Evolutionary conservation across 768 basidiomycete genomes (phyloP).

Genomic region (Amanita thiersii): DNA sequence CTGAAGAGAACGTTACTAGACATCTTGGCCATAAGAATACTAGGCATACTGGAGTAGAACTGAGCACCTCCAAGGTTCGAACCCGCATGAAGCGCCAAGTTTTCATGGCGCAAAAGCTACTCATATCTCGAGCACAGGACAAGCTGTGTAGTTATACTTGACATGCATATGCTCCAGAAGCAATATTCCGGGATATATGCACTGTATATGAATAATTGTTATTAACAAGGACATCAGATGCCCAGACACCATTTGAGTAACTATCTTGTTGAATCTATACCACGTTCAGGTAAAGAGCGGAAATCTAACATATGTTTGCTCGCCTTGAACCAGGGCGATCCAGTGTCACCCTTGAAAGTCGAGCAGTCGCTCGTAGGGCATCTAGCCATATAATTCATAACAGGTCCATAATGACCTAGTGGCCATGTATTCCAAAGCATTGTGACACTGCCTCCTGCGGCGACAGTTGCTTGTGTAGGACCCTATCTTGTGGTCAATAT

Average conservation of each 20-base stretch:
- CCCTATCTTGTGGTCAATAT: conserved; percentile 15
- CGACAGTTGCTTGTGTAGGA: conserved; percentile 25
- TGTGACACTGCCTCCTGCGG: conserved; percentile 25
- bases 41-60: conserved; percentile 29
- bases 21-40: neutral
- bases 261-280: conserved; percentile 27
- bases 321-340: conserved; percentile 33
- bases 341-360: conserved; percentile 25
- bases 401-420: conserved; percentile 28
- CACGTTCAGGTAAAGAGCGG: neutral
- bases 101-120: conserved; percentile 29
- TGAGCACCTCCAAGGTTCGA: conserved; percentile 25
- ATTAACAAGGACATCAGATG: conserved; percentile 27
- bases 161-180: conserved; percentile 27
- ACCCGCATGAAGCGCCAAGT: conserved; percentile 28
- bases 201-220: conserved; percentile 25
- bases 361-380: conserved; percentile 28
- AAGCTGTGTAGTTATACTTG: neutral
- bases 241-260: conserved; percentile 28
- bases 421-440: conserved; percentile 34
- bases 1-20: conserved; percentile 13
- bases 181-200: conserved; percentile 29
- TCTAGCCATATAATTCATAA: conserved; percentile 31
- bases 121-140: neutral
- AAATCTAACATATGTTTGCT: no score